Conservation (phyloP, 2,329 filamentous ascomycete genomes). For the Helotiales sp. region DNA sequence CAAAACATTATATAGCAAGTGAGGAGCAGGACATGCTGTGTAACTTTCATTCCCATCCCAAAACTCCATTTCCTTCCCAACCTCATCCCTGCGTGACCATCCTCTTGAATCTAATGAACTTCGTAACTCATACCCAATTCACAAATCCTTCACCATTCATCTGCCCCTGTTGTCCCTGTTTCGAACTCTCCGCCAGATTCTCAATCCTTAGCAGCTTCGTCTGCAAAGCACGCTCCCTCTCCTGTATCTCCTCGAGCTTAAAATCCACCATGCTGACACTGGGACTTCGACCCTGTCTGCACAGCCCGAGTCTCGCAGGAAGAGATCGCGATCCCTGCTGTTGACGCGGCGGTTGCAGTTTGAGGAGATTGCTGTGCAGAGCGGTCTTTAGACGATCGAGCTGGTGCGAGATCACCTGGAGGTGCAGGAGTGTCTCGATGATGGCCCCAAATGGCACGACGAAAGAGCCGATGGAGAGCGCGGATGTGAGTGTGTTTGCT, state of each 20-base stretch:
- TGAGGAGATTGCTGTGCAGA: constrained; percentile 16
- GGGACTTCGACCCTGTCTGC: constrained; percentile 14
- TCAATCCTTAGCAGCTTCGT: constrained; percentile 19
- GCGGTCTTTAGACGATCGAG: constrained; percentile 24
- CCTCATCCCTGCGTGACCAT: not conserved
- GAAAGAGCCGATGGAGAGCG: constrained; percentile 19
- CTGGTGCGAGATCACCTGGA: constrained; percentile 24
- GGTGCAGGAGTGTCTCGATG: constrained; percentile 21
- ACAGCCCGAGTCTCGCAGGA: constrained; percentile 16
- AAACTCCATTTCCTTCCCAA: not conserved
- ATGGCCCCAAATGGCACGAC: constrained; percentile 21
- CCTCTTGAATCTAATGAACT: not conserved
- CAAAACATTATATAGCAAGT: not conserved
- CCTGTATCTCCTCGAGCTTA: constrained; percentile 22
- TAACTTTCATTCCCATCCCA: not conserved
- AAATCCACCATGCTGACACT: constrained; percentile 23
- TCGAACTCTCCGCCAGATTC: constrained; percentile 20
- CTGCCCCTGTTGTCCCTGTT: constrained; percentile 16
- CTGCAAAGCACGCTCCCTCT: constrained; percentile 19
- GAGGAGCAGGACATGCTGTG: not conserved
- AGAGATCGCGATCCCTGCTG: constrained; percentile 10
- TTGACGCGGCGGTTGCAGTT: constrained; percentile 13
- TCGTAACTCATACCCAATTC: constrained; percentile 14
- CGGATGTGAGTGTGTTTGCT: constrained; percentile 13
- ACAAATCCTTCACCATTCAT: constrained; percentile 9